Evolutionary conservation across 257 asterid genomes (phyloP).

Genomic region (Solanum chilense): DNA sequence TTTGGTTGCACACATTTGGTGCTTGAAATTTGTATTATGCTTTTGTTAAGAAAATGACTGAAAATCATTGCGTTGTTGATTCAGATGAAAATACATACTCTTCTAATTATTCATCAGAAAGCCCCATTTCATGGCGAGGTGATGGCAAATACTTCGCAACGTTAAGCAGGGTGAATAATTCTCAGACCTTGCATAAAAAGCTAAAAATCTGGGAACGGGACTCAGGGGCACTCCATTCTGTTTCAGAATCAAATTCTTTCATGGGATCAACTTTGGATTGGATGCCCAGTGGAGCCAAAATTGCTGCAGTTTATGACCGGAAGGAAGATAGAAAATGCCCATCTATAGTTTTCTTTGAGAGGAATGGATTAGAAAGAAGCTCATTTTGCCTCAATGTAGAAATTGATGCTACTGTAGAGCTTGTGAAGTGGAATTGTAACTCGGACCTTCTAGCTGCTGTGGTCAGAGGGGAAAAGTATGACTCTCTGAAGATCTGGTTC

Average conservation of each 20-base stretch:
- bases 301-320: conserved; percentile 50
- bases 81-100: conserved; percentile 49
- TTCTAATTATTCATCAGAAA: conserved; percentile 33
- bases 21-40: not conserved
- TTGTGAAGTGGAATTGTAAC: conserved; percentile 76
- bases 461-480: conserved; percentile 56
- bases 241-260: conserved; percentile 66
- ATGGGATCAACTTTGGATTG: conserved; percentile 76
- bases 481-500: conserved; percentile 71
- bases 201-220: conserved; percentile 98
- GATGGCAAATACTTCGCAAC: conserved; percentile 88
- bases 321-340: conserved; percentile 51
- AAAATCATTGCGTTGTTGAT: not conserved
- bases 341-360: conserved; percentile 72
- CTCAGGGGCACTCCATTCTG: conserved; percentile 69
- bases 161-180: conserved; percentile 44
- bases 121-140: conserved; percentile 81
- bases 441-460: conserved; percentile 86
- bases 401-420: conserved; percentile 43
- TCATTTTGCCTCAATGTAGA: conserved; percentile 55
- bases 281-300: conserved; percentile 81
- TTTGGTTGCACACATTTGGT: not conserved
- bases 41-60: not conserved
- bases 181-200: conserved; percentile 36
- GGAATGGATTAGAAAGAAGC: conserved; percentile 85